Evolutionary conservation across 345 rosid genomes (phyloP), one percentile per base, ranked within the genome.

Genomic region (Litchi chinensis): DNA sequence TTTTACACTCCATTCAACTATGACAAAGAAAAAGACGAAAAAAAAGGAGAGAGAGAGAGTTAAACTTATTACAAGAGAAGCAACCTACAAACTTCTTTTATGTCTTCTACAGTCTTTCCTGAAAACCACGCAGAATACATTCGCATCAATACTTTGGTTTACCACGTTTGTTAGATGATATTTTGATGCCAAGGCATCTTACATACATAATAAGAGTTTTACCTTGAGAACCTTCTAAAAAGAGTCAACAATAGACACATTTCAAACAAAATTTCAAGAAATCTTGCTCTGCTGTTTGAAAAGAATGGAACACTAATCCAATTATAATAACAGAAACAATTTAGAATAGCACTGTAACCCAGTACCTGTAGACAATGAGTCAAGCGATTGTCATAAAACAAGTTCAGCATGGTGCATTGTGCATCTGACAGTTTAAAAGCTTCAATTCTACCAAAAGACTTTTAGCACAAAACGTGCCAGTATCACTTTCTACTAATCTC

Each of bases 1-100:
- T 82, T 88, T 88, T 65, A 82, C 79, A 86, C 95, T 91, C 93
- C 97, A 92, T 73, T 89, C 97, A 83, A 86, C 98, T 89, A 68
- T 40, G 57, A 76, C 39, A 65, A 75, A 22, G 59, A 59, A 80
- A 73, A 62, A 10, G 65, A 57, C 2, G 37, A 1, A 4, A 1
- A 46, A 46, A 46, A 46, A 46, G 22, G 64, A 77, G 52, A 77
- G 44, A 74, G 68, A 69, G 59, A 21, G 52, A 21, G 60, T 40
- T 48, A 73, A 60, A 75, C 22, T 8, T 21, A 16, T 60, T 24
- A 60, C 56, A 63, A 74, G 21, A 74, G 16, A 62, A 60, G 21
- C 39, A 74, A 60, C 16, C 22, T 60, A 10, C 28, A 60, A 19
- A 22, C 65, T 60, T 21, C 65, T 60, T 60, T 60, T n/a, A 60